Conservation (phyloP, 2,329 filamentous ascomycete species). For the Nothopassalora personata region DNA sequence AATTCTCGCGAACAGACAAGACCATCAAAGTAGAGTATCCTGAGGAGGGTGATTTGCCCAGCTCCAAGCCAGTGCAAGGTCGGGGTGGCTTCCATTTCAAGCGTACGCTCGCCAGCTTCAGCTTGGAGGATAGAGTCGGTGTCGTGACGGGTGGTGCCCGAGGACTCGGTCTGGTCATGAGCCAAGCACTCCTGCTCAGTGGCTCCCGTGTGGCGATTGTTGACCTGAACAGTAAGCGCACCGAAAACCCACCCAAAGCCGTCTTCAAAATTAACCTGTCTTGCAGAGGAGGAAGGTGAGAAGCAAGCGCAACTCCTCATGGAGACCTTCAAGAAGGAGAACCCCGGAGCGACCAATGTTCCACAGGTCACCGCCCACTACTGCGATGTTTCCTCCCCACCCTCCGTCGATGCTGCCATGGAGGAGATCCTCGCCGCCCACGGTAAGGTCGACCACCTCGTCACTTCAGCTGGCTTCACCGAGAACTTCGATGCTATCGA, state of each 20-base stretch:
- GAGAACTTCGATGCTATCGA: constrained; percentile 91
- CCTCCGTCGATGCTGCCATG: constrained; percentile 71
- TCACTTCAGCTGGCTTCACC: constrained; percentile 94
- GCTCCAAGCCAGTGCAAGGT: constrained; percentile 64
- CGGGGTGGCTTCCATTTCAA: constrained; percentile 77
- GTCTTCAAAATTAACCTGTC: background rate
- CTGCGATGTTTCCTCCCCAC: constrained; percentile 75
- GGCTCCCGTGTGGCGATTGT: constrained; percentile 88
- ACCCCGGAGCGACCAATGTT: constrained; percentile 66
- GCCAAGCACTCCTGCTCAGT: constrained; percentile 80
- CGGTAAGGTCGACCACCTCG: constrained; percentile 81
- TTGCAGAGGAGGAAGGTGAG: constrained; percentile 72
- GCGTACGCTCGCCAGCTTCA: constrained; percentile 79
- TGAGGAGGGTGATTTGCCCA: constrained; percentile 69
- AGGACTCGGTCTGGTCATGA: constrained; percentile 87
- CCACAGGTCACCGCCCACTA: constrained; percentile 88
- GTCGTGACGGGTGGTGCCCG: constrained; percentile 87
- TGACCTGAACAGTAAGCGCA: constrained; percentile 77
- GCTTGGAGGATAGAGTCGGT: constrained; percentile 74
- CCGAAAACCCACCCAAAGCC: too few species aligned
- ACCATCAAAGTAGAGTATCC: constrained; percentile 75
- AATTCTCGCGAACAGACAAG: constrained; percentile 74
- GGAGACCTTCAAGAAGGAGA: constrained; percentile 70
- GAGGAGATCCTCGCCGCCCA: constrained; percentile 63
- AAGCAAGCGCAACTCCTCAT: constrained; percentile 69